A percentile compares a stretch with the other conserved stretches of the same genome.
These are phyloP conservation scores for Beauveria bassiana DNA, from an alignment of 2,329 filamentous ascomycete species.

Conservation along the genomic window DNA sequence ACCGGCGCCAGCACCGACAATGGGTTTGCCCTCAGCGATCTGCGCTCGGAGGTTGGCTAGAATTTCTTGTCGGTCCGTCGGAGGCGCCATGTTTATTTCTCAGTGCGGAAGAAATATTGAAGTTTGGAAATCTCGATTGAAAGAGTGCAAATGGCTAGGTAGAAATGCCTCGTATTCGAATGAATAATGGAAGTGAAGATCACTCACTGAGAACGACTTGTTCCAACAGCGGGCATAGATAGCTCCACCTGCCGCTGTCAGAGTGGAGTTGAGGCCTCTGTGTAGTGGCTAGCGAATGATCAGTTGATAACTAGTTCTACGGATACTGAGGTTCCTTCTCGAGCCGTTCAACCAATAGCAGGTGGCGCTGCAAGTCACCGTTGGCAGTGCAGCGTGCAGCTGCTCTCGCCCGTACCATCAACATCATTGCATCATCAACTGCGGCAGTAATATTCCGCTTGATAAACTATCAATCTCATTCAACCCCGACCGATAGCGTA, in stretches of 20 bases:
- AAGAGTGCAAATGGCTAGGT: neutral
- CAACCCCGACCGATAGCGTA: neutral
- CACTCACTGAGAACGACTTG: neutral
- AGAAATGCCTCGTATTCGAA: neutral
- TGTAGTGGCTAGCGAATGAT: neutral
- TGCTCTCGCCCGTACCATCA: neutral
- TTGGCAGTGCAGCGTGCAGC: neutral
- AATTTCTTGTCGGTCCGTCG: conserved; percentile 47
- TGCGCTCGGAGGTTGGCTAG: conserved; percentile 45
- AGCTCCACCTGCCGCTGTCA: conserved; percentile 1
- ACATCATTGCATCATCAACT: neutral
- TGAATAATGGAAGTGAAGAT: neutral
- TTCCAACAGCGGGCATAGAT: neutral
- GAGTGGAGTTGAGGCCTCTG: conserved; percentile 1
- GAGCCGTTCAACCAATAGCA: neutral
- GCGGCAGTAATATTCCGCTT: neutral
- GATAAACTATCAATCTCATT: neutral
- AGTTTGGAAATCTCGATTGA: neutral
- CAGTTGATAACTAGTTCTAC: neutral
- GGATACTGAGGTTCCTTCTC: neutral
- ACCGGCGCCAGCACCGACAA: conserved; percentile 63
- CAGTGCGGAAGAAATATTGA: neutral
- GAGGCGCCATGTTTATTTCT: conserved; percentile 41
- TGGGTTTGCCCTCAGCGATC: conserved; percentile 46
- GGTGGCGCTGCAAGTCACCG: neutral